phyloP scores from a whole-genome alignment of 768 basidiomycete genomes.

The Russula compacta region DNA sequence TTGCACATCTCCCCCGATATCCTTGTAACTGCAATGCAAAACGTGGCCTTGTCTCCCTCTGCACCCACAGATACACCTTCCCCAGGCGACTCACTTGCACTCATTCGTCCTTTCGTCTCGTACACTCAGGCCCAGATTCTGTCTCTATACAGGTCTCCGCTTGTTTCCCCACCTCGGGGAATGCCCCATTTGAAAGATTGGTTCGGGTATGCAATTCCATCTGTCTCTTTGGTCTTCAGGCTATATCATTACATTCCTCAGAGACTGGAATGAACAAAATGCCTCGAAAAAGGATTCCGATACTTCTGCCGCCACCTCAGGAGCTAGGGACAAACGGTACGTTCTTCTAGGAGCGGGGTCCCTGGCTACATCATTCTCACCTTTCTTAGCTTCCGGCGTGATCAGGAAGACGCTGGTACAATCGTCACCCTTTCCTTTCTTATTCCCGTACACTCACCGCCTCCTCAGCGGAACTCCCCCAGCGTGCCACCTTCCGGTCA shows the following conservation, averaged over 20 bases:
- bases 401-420: conserved; percentile 65
- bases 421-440: background rate
- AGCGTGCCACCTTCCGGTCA: conserved; percentile 63
- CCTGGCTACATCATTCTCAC: conserved; percentile 17
- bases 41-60: conserved; percentile 22
- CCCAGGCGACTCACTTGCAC: conserved; percentile 10
- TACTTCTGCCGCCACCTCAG: conserved; percentile 37
- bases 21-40: conserved; percentile 13
- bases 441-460: conserved; percentile 5
- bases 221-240: conserved; percentile 12
- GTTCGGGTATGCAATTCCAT: conserved; percentile 59
- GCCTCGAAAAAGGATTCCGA: conserved; percentile 65
- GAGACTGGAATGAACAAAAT: conserved; percentile 52
- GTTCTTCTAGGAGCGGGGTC: conserved; percentile 2
- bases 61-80: conserved; percentile 25
- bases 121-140: conserved; percentile 69
- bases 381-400: conserved; percentile 58
- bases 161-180: conserved; percentile 57
- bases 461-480: conserved; percentile 35
- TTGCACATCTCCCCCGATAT: background rate
- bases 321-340: conserved; percentile 61
- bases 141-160: conserved; percentile 59
- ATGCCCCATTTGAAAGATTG: conserved; percentile 82
- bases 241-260: conserved; percentile 22
- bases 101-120: conserved; percentile 41